Evolutionary conservation across 192 early-diverging fungal species (phyloP), one percentile per base, ranked within the genome.

Genomic region (Ambispora gerdemannii): DNA sequence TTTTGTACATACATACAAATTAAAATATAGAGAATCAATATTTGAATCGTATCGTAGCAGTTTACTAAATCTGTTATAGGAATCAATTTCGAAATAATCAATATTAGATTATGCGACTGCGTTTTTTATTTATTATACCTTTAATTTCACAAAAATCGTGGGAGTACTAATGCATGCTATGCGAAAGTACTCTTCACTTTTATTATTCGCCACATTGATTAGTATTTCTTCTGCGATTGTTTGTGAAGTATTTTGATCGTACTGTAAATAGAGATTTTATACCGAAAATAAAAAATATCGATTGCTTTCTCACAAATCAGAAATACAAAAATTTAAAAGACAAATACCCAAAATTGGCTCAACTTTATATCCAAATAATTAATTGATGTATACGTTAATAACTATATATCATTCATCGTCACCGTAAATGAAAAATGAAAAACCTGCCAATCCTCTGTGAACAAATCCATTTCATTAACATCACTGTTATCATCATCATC

Each of bases 401-500:
- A 50, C 8, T 28, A 27, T 25, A 24, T 6, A 17, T 35, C 2
- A 53, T 43, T 24, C 19, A 30, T 43, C 4, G 15, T 17, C 17
- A 43, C n/a, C 3, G 24, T 71, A 38, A 32, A 63, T 36, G 72
- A 84, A 53, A 82, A 81, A 67, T 86, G 82, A 30, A 77, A 80
- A 55, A 87, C 73, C 76, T 93, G 90, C 92, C 92, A 92, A 76
- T 93, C 90, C 72, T 93, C 91, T 31, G 81, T 82, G 78, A 92
- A 93, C 47, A 75, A 78, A 19, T 80, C 78, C 84, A 92, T 92
- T 35, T 80, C 74, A 33, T 74, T 50, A 33, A 78, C 67, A 30
- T 77, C 76, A 30, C 71, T 34, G 24, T 79, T 64, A 25, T 73
- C 73, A 19, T 71, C 43, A 20, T 73, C 27, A 17, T 53, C 53